Evolutionary conservation across 352 stramenopile genomes (phyloP).

Genomic region (Phytophthora hybrid): DNA sequence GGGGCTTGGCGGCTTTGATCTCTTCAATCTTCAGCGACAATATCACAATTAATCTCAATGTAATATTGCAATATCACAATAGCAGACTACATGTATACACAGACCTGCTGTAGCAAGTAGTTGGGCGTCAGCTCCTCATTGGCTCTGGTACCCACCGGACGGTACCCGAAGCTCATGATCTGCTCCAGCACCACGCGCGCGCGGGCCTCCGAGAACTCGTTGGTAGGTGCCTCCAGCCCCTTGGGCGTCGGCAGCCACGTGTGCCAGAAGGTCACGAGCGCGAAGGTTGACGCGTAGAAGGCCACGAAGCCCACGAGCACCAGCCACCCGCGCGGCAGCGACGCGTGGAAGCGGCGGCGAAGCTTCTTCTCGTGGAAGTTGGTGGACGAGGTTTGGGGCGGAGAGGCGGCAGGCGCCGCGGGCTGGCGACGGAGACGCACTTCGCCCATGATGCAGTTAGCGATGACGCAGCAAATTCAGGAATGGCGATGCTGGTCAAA

Average conservation of each 20-base stretch:
- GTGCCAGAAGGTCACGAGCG: conserved; percentile 52
- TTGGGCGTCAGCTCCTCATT: conserved; percentile 73
- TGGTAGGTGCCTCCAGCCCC: conserved; percentile 39
- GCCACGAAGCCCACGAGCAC: conserved; percentile 52
- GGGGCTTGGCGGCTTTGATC: conserved; percentile 47
- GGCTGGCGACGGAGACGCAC: conserved; percentile 34
- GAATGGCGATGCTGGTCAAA: conserved; percentile 14
- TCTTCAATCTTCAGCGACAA: conserved; percentile 54
- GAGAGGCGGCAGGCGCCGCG: background rate
- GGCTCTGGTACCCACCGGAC: conserved; percentile 63
- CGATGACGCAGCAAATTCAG: conserved; percentile 24
- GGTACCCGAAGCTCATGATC: conserved; percentile 81
- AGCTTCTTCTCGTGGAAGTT: background rate
- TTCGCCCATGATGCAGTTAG: conserved; percentile 24
- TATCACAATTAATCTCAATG: background rate
- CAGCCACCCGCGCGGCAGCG: conserved; percentile 29
- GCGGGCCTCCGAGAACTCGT: conserved; percentile 64
- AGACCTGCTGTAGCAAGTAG: conserved; percentile 66
- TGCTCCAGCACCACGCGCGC: conserved; percentile 66
- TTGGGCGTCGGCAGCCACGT: conserved; percentile 64
- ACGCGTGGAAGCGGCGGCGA: conserved; percentile 27
- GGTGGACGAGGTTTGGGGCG: background rate
- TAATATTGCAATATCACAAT: conserved; percentile 9
- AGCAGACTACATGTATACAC: background rate
- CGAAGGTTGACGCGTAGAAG: conserved; percentile 54